These are phyloP conservation scores for Aegilops sharonensis DNA, from an alignment of 176 grass and related monocot genomes.

Conservation along the genomic window DNA sequence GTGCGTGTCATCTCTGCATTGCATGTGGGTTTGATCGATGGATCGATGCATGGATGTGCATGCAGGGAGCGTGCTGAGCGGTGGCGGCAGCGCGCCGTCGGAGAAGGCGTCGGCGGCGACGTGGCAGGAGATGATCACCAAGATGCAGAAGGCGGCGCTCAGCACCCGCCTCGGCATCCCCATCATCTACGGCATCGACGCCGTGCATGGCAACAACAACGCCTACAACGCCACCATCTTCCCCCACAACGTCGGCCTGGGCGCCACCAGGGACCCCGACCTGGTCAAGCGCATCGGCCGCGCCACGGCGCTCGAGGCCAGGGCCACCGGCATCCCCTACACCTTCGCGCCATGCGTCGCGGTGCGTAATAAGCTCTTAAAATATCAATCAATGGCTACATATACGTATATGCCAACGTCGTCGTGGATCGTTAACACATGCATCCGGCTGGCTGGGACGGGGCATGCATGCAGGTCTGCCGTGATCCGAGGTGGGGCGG, in stretches of 20 bases:
- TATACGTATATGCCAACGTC: too few relatives aligned
- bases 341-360: conserved; percentile 83
- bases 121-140: conserved; percentile 58
- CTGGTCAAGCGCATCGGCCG: conserved; percentile 70
- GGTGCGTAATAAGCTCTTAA: not conserved
- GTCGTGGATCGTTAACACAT: not conserved
- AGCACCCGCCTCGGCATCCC: conserved; percentile 85
- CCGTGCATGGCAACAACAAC: conserved; percentile 85
- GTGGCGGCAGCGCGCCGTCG: conserved; percentile 68
- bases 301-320: conserved; percentile 70
- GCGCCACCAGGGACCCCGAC: conserved; percentile 66
- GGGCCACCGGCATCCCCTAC: conserved; percentile 91
- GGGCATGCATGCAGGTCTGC: conserved; percentile 86
- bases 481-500: conserved; percentile 84
- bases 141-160: conserved; percentile 82
- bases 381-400: not conserved
- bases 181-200: conserved; percentile 89
- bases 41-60: not conserved
- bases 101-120: conserved; percentile 47
- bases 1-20: too few relatives aligned
- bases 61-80: conserved; percentile 84
- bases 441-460: conserved; percentile 30
- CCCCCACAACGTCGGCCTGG: conserved; percentile 87
- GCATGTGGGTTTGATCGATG: not conserved
- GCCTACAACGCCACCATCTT: conserved; percentile 88